A percentile compares a stretch with the other conserved stretches of the same genome.
Conservation (phyloP, 116 monocot genomes). For the Posidonia oceanica region DNA sequence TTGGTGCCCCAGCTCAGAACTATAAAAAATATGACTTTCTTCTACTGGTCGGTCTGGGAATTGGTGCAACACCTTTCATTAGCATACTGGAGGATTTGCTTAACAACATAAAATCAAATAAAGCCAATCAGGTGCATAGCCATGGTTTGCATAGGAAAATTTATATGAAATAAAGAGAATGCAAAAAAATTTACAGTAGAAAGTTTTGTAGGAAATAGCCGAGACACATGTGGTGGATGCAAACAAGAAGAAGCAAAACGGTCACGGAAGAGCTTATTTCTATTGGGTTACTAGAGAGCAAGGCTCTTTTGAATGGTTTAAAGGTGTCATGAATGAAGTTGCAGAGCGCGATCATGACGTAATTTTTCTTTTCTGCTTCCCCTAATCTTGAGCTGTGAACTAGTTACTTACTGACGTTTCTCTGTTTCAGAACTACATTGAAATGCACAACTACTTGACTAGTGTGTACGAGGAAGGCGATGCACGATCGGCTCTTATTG, state of each 20-base stretch:
- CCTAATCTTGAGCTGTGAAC: not conserved
- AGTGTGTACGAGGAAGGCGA: slow-evolving; percentile 96
- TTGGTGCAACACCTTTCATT: slow-evolving; percentile 94
- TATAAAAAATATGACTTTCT: slow-evolving; percentile 97
- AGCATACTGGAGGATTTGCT: slow-evolving; percentile 89
- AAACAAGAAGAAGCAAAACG: slow-evolving; percentile 29
- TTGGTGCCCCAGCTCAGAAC: slow-evolving; percentile 91
- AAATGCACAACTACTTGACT: slow-evolving; percentile 95
- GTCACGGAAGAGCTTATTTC: slow-evolving; percentile 85
- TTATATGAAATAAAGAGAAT: not conserved
- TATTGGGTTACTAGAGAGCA: slow-evolving; percentile 97
- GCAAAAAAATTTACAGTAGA: not conserved
- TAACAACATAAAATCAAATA: slow-evolving; percentile 55
- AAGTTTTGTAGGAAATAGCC: slow-evolving; percentile 30
- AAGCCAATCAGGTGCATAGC: slow-evolving; percentile 15
- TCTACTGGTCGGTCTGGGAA: slow-evolving; percentile 81
- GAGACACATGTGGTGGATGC: slow-evolving; percentile 13
- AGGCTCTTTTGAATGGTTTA: slow-evolving; percentile 96
- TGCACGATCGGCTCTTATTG: slow-evolving; percentile 83
- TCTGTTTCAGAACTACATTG: slow-evolving; percentile 67
- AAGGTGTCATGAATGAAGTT: slow-evolving; percentile 95
- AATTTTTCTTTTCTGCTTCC: not conserved
- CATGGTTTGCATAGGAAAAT: too few species aligned
- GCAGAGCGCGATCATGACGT: slow-evolving; percentile 69
- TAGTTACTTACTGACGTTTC: not conserved